These are phyloP conservation scores for Lanmaoa pseudosensibilis DNA, from an alignment of 768 basidiomycete species.

Conservation along the genomic window DNA sequence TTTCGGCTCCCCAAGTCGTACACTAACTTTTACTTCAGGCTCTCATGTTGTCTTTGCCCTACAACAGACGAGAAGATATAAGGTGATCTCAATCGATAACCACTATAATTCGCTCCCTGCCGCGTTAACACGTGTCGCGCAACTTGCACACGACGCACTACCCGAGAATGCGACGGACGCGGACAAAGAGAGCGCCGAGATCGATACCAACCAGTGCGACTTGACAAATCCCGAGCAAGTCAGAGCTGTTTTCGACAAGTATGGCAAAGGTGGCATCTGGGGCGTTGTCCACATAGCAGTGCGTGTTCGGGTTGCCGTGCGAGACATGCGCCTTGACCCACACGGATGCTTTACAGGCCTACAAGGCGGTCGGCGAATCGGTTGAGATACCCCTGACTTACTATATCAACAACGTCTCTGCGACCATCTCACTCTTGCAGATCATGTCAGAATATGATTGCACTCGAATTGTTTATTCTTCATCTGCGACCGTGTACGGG, in stretches of 20 bases:
- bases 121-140: conserved; percentile 72
- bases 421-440: conserved; percentile 83
- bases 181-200: conserved; percentile 70
- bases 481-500: conserved; percentile 97
- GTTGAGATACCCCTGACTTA: conserved; percentile 90
- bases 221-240: conserved; percentile 72
- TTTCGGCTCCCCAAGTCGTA: conserved; percentile 1
- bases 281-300: conserved; percentile 96
- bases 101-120: conserved; percentile 85
- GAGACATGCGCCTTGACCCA: neutral
- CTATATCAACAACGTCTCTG: conserved; percentile 91
- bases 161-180: conserved; percentile 60
- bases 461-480: conserved; percentile 91
- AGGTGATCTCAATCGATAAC: conserved; percentile 94
- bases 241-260: conserved; percentile 75
- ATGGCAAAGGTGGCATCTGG: conserved; percentile 91
- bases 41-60: conserved; percentile 90
- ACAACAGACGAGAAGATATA: conserved; percentile 84
- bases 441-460: conserved; percentile 84
- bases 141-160: conserved; percentile 76
- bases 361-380: conserved; percentile 98
- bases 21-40: conserved; percentile 46
- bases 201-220: conserved; percentile 72
- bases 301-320: conserved; percentile 32
- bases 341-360: conserved; percentile 55